Percentiles rank a stretch among this genome's conserved stretches.
Evolutionary conservation across 2,329 filamentous ascomycete genomes (phyloP).

Genomic region (Aspergillus aculeatinus): DNA sequence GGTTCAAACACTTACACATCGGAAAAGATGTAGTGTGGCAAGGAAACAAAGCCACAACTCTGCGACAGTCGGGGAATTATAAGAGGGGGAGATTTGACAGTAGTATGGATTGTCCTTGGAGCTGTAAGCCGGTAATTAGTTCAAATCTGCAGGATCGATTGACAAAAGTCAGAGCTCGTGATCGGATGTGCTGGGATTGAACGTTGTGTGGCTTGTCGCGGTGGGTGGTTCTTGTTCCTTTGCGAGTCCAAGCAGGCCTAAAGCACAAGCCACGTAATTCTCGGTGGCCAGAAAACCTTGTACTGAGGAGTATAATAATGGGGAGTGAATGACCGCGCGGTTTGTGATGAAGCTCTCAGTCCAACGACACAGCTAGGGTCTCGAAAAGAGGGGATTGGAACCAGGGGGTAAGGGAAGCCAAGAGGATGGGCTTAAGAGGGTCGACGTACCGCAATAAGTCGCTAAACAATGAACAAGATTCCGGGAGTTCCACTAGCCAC

Average conservation of each 20-base stretch:
- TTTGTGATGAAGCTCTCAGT: background rate
- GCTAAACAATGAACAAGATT: conserved; percentile 1
- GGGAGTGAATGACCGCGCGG: background rate
- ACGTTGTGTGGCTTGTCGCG: conserved; percentile 7
- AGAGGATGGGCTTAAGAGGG: background rate
- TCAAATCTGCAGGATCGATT: background rate
- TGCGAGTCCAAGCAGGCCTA: background rate
- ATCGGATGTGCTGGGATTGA: background rate
- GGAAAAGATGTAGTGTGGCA: conserved; percentile 15
- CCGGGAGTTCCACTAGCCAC: background rate
- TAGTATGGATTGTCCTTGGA: background rate
- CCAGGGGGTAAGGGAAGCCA: background rate
- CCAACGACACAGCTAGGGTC: background rate
- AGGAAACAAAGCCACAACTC: conserved; percentile 13
- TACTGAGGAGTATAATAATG: too few species aligned
- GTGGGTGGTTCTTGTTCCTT: background rate
- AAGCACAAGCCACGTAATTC: conserved; percentile 2
- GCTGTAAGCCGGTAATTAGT: background rate
- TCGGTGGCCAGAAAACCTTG: background rate
- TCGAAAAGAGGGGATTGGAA: background rate
- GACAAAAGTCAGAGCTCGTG: conserved; percentile 1
- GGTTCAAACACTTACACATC: conserved; percentile 23
- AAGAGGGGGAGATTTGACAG: background rate
- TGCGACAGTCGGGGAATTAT: background rate
- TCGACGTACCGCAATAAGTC: conserved; percentile 1